Base-by-base conservation (phyloP, 306 rosid genomes). In the Boehmeria nivea region DNA sequence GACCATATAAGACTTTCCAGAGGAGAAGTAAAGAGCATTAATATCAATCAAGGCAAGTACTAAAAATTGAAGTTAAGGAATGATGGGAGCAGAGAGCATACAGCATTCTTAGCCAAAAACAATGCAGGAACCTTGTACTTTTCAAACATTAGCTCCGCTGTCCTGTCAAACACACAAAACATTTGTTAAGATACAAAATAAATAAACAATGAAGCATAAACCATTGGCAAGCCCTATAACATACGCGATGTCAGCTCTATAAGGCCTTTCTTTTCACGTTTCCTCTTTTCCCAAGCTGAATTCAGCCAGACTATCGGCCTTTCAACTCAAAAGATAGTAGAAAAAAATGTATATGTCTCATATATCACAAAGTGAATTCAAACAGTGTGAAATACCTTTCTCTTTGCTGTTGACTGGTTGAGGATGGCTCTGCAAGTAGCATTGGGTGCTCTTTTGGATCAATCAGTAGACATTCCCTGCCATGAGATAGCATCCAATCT, bases 371-470 rank as follows among this genome's bases (percentile, higher is more conserved):
- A 31, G 36, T 4, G 2, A 31, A 31, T 4, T 10, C 9, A 31
- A 2, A 2, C 36, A 2, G 36, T 31, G 36, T 31, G 2, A 49
- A 43, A 17, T 60, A 85, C 99, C 86, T 87, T 75, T 91, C 99
- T 69, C 99, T 84, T 69, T 87, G 96, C 57, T 78, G 99, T 70
- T 79, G 99, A 69, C 78, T 65, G 69, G 82, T 91, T 4, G 70
- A 91, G 58, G 93, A 91, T 68, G 99, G 96, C 56, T 91, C 99
- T 11, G 96, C 99, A 60, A 91, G 96, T 60, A 91, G 89, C 96
- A 91, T 87, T 22, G 99, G 99, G 74, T 83, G 99, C 81, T 91
- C 95, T 69, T 81, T 81, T 40, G 99, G 95, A 72, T 91, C 99
- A 70, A 91, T 69, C 78, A 83, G 71, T 12, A 91, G 75, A 76